phyloP scores from a whole-genome alignment of 129 eudicot genomes.

The Escallonia rubra region DNA sequence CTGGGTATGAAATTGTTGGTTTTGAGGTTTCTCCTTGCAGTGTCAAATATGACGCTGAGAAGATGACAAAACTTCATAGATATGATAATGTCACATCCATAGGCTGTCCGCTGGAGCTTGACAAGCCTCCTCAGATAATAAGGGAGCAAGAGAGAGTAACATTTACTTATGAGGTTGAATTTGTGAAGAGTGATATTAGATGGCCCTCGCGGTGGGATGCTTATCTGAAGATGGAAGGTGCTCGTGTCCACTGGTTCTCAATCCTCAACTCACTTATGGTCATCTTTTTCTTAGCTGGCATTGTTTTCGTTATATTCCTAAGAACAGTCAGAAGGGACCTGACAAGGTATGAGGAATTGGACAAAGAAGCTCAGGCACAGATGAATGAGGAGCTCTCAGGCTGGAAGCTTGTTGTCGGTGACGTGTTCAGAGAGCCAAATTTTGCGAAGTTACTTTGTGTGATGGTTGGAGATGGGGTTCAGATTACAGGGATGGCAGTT shows the following conservation, averaged over 20 bases:
- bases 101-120: conserved; percentile 47
- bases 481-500: conserved; percentile 58
- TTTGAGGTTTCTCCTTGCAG: conserved; percentile 75
- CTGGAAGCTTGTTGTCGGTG: conserved; percentile 78
- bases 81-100: conserved; percentile 38
- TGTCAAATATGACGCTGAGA: conserved; percentile 53
- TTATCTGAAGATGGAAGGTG: conserved; percentile 68
- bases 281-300: conserved; percentile 62
- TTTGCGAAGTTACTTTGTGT: conserved; percentile 51
- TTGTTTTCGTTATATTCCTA: conserved; percentile 57
- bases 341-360: conserved; percentile 61
- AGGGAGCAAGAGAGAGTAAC: conserved; percentile 58
- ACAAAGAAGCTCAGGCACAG: conserved; percentile 74
- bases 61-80: conserved; percentile 52
- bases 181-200: conserved; percentile 52
- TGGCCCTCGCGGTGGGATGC: conserved; percentile 86
- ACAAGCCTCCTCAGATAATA: conserved; percentile 55
- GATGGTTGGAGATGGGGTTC: conserved; percentile 63
- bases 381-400: conserved; percentile 72
- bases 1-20: conserved; percentile 75
- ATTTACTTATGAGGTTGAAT: conserved; percentile 61
- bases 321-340: conserved; percentile 67
- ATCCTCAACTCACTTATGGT: conserved; percentile 64
- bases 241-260: conserved; percentile 72
- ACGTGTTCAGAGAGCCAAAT: conserved; percentile 62